Evolutionary conservation across 176 grass and related monocot genomes (phyloP), one percentile per base, ranked within the genome.

Genomic region (Canna indica): DNA sequence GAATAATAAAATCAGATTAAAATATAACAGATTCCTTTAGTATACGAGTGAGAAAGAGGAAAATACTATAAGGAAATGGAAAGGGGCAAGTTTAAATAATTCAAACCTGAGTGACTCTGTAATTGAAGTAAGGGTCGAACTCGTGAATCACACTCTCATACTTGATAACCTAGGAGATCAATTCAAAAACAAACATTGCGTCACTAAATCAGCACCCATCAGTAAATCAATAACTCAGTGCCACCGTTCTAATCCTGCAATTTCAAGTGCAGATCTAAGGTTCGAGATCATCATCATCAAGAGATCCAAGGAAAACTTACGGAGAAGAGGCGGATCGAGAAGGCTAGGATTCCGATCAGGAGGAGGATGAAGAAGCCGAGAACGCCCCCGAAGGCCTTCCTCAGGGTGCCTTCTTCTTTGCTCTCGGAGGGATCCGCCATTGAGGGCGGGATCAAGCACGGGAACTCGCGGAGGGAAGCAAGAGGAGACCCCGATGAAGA

Each of bases 71-170:
- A 15, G 31, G 46, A 32, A 14, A 3, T 52, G 46, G 6, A 53
- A 32, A 10, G 0, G 0, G 44, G 15, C 2, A 35, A 30, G 59
- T 2, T 33, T 50, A 70, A 82, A 57, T 15, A 54, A 68, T 73
- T 50, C 82, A 26, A 62, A 99, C 95, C 95, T 99, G 95, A 47
- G 95, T 94, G 77, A 99, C 95, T 76, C 95, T 85, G 82, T 78
- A 99, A 71, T 99, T 99, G 82, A 99, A 99, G 80, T 99, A 99
- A 38, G 95, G 95, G 76, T 99, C 95, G 80, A 99, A 99, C 75
- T 99, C 95, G 75, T 99, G 95, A 80, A 99, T 99, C 89, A 99
- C 95, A 70, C 95, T 99, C 80, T 99, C 95, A 41, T 99, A 99
- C 82, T 94, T 99, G 54, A 99, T 99, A 2, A 99, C 95, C 95